A percentile compares a stretch with the other conserved stretches of the same genome.
Evolutionary conservation across 495 filamentous ascomycete genomes (phyloP).

Genomic region (Talaromyces wortmannii): DNA sequence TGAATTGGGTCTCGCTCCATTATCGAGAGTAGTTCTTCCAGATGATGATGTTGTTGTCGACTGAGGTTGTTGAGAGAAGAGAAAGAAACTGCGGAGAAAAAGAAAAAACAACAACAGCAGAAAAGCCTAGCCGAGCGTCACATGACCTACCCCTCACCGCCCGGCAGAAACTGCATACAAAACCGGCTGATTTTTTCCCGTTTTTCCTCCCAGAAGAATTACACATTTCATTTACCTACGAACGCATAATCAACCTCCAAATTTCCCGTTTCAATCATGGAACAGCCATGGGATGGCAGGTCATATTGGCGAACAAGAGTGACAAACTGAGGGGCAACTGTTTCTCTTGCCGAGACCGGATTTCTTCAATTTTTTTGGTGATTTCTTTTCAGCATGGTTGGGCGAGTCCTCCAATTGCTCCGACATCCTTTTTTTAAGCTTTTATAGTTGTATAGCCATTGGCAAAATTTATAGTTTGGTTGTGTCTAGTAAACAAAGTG

Average conservation of each 20-base stretch:
- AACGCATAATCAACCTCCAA: conserved; percentile 52
- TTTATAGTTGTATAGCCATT: background rate
- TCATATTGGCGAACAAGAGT: conserved; percentile 50
- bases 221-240: conserved; percentile 34
- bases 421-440: conserved; percentile 10
- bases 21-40: background rate
- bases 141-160: background rate
- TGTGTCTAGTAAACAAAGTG: too few relatives aligned
- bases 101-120: background rate
- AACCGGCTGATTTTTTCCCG: background rate
- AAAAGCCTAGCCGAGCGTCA: background rate
- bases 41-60: background rate
- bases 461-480: too few relatives aligned
- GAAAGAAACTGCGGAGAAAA: background rate
- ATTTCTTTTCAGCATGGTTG: background rate
- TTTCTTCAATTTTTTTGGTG: background rate
- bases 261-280: conserved; percentile 16
- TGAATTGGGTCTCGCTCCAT: background rate
- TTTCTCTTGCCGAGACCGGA: conserved; percentile 5
- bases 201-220: conserved; percentile 19
- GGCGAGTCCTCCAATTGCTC: conserved; percentile 13
- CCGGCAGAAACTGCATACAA: background rate
- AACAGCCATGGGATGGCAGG: conserved; percentile 37
- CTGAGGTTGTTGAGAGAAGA: background rate
- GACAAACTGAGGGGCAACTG: conserved; percentile 5